phyloP scores from a whole-genome alignment of 1,284 basidiomycete species.

The Uromyces viciae-fabae region DNA sequence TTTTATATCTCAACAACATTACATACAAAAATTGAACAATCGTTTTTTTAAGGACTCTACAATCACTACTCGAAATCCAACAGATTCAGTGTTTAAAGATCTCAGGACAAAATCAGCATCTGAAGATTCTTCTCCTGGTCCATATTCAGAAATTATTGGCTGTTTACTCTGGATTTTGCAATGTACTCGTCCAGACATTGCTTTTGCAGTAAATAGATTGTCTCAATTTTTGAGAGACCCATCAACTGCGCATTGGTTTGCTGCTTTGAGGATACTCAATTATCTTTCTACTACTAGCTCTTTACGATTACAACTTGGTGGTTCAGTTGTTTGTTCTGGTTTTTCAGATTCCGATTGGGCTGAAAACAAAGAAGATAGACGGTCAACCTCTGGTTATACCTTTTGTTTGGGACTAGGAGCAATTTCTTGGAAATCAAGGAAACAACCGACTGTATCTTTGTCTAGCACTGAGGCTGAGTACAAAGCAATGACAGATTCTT shows the following conservation, averaged over 20 bases:
- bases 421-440: conserved; percentile 1
- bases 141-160: neutral
- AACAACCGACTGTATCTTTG: neutral
- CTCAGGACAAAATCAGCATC: neutral
- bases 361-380: neutral
- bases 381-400: neutral
- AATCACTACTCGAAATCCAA: neutral
- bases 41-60: neutral
- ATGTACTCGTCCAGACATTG: neutral
- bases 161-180: conserved; percentile 3
- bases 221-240: conserved; percentile 12
- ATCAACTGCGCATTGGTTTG: neutral
- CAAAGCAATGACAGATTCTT: neutral
- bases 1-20: neutral
- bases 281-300: neutral
- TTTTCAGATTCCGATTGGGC: conserved; percentile 21
- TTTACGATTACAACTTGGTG: neutral
- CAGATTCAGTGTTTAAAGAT: neutral
- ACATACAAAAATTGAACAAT: neutral
- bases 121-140: neutral
- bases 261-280: neutral
- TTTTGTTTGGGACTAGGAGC: neutral
- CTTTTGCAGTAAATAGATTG: neutral
- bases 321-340: neutral
- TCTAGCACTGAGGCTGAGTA: neutral